Percentiles rank a stretch among this genome's conserved stretches.
Evolutionary conservation across 106 monocot species (phyloP).

Genomic region (Acanthochlamys bracteata): DNA sequence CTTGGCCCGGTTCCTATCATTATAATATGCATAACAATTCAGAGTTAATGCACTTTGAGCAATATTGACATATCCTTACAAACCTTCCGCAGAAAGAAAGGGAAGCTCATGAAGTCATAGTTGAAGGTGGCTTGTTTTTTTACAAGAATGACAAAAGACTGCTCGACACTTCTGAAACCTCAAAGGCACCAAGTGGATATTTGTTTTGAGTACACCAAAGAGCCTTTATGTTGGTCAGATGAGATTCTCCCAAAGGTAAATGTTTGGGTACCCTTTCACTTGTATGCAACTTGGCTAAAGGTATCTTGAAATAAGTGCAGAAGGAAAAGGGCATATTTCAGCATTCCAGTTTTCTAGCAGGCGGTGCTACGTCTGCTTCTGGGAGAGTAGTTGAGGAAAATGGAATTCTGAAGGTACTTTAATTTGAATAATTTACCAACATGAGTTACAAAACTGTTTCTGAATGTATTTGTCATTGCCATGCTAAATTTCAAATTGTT

Average conservation of each 20-base stretch:
- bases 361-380: conserved; percentile 87
- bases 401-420: conserved; percentile 73
- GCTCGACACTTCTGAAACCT: conserved; percentile 41
- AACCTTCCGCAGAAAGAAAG: conserved; percentile 65
- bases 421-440: not conserved
- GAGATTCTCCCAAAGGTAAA: not conserved
- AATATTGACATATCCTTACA: not conserved
- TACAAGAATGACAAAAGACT: conserved; percentile 38
- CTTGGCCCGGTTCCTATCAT: conserved; percentile 52
- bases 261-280: not conserved
- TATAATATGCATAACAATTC: no score
- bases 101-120: conserved; percentile 63
- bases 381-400: conserved; percentile 70
- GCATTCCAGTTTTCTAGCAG: conserved; percentile 94
- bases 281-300: not conserved
- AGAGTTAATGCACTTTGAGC: not conserved
- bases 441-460: not conserved
- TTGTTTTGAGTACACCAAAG: conserved; percentile 82
- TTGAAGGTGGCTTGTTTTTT: conserved; percentile 53
- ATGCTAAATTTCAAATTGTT: not conserved
- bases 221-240: conserved; percentile 79
- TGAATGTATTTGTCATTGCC: not conserved
- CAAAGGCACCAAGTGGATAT: conserved; percentile 64
- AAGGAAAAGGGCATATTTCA: conserved; percentile 85
- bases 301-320: conserved; percentile 23